Percentiles rank a stretch among this genome's conserved stretches.
These are phyloP conservation scores for Boletus vinaceobasis DNA, from an alignment of 768 basidiomycete genomes.

Conservation along the genomic window DNA sequence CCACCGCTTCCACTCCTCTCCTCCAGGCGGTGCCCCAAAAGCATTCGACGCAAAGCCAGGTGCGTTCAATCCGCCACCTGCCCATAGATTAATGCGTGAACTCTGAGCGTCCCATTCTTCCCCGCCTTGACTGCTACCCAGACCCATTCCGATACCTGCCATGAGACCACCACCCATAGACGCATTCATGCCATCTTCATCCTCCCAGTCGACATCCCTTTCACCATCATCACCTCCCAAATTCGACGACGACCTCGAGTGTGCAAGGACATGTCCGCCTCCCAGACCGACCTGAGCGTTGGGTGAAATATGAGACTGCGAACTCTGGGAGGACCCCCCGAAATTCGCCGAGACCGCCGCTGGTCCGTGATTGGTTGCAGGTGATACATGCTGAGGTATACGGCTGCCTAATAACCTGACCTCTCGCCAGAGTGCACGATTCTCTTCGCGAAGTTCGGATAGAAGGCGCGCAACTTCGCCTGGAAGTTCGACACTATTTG, in stretches of 20 bases:
- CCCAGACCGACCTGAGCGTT: slow-evolving; percentile 8
- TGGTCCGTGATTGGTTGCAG: not conserved
- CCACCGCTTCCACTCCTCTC: slow-evolving; percentile 30
- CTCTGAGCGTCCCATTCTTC: slow-evolving; percentile 27
- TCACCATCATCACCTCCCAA: slow-evolving; percentile 25
- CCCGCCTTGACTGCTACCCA: no score
- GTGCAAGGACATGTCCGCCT: slow-evolving; percentile 16
- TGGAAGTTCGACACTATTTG: slow-evolving; percentile 68
- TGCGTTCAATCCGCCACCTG: slow-evolving; percentile 10
- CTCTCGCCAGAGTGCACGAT: slow-evolving; percentile 52
- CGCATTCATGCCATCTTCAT: slow-evolving; percentile 22
- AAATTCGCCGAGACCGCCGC: slow-evolving; percentile 6
- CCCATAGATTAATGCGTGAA: slow-evolving; percentile 13
- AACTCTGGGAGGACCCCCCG: slow-evolving; percentile 3
- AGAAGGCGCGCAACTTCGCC: slow-evolving; percentile 63
- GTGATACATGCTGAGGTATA: slow-evolving; percentile 17
- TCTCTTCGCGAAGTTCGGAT: slow-evolving; percentile 68
- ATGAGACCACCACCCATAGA: slow-evolving; percentile 3
- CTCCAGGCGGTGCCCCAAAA: slow-evolving; percentile 2
- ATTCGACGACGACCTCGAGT: slow-evolving; percentile 30
- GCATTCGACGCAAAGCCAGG: slow-evolving; percentile 11
- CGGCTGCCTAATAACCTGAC: slow-evolving; percentile 18
- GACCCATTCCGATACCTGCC: slow-evolving; percentile 11
- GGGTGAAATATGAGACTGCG: slow-evolving; percentile 8
- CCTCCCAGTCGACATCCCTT: slow-evolving; percentile 28